These are phyloP conservation scores for Jatropha multifida DNA, from an alignment of 441 rosid species.

Conservation along the genomic window DNA sequence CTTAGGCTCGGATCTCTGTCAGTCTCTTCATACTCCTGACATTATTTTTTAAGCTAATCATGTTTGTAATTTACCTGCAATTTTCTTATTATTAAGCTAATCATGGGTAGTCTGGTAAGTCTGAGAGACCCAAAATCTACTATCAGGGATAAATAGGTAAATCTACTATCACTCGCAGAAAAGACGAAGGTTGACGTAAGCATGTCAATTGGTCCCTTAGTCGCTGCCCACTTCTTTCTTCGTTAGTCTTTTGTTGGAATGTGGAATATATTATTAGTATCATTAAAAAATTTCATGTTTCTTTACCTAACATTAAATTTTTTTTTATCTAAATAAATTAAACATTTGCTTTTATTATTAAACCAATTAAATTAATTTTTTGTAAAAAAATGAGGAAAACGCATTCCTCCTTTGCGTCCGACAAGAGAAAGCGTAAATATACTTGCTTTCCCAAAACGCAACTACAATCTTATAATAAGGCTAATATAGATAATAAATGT, in stretches of 20 bases:
- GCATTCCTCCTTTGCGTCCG: background rate
- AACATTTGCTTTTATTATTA: background rate
- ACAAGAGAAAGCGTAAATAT: background rate
- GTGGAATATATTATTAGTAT: background rate
- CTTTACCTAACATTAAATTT: conserved; percentile 2
- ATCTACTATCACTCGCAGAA: background rate
- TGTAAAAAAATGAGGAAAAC: background rate
- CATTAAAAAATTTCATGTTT: background rate
- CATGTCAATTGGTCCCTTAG: background rate
- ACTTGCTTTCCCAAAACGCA: background rate
- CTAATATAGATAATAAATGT: no score
- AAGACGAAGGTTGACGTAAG: background rate
- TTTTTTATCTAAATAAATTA: background rate
- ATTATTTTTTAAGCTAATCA: background rate
- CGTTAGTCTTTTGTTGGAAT: background rate
- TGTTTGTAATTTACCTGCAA: no score
- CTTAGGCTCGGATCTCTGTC: background rate
- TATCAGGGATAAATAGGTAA: no score
- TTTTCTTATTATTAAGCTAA: no score
- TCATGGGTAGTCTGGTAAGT: no score
- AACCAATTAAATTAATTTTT: no score
- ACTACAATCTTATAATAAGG: background rate
- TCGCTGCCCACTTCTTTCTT: conserved; percentile 13
- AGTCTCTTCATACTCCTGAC: background rate
- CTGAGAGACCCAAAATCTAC: no score